A percentile compares a stretch with the other conserved stretches of the same genome.
These are phyloP conservation scores for Dryadomyces sulphureus DNA, from an alignment of 2,329 filamentous ascomycete genomes.

Conservation along the genomic window DNA sequence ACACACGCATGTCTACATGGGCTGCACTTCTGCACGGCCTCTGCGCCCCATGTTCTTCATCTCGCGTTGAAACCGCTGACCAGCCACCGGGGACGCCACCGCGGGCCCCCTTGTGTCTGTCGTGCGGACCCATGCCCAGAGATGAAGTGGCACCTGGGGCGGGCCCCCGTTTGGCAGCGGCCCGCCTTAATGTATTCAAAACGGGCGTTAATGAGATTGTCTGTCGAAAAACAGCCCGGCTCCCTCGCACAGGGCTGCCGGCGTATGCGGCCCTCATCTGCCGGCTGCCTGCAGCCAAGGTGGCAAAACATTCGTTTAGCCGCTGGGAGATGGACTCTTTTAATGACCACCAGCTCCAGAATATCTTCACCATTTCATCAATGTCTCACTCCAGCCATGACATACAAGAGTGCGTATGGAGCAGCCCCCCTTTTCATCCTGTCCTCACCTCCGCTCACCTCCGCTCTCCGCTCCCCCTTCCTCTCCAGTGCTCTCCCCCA, in stretches of 20 bases:
- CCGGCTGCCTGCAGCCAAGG: neutral
- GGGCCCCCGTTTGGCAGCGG: neutral
- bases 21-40: too few species aligned
- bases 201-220: neutral
- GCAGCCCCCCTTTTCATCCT: neutral
- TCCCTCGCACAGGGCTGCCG: neutral
- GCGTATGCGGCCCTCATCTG: neutral
- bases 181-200: conserved; percentile 1
- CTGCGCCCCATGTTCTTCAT: neutral
- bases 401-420: neutral
- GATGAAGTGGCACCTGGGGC: neutral
- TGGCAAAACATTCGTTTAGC: neutral
- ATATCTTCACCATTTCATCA: neutral
- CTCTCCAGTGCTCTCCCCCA: neutral
- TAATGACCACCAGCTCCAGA: neutral
- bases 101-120: too few species aligned
- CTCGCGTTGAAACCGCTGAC: neutral
- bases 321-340: neutral
- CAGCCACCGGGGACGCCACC: neutral
- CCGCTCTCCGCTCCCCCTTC: neutral
- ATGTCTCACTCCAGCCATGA: neutral
- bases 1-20: too few species aligned
- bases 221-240: neutral
- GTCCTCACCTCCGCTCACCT: neutral
- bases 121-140: too few species aligned